Percentiles rank a stretch among this genome's conserved stretches.
Evolutionary conservation across 495 filamentous ascomycete genomes (phyloP).

Genomic region (Jackrogersella multiformis): DNA sequence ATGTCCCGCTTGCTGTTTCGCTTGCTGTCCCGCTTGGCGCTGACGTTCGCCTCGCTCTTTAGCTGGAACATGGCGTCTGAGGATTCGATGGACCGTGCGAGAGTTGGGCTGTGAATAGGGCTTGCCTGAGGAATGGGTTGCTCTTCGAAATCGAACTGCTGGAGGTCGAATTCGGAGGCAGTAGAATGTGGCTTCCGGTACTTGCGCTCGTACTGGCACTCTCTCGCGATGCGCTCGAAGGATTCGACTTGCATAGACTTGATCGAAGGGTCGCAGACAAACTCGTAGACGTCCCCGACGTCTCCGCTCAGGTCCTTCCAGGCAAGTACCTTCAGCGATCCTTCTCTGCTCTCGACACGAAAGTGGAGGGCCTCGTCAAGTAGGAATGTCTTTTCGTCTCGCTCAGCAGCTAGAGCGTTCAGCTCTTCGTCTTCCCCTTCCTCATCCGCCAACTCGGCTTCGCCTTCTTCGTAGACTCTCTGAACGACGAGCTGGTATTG

Average conservation of each 20-base stretch:
- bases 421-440: constrained; percentile 79
- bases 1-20: constrained; percentile 44
- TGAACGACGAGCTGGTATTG: constrained; percentile 98
- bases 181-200: constrained; percentile 79
- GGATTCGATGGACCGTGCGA: constrained; percentile 58
- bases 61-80: constrained; percentile 56
- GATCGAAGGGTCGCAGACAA: constrained; percentile 84
- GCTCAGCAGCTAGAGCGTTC: constrained; percentile 72
- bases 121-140: constrained; percentile 84
- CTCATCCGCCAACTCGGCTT: constrained; percentile 88
- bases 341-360: constrained; percentile 79
- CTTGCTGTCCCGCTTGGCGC: constrained; percentile 46
- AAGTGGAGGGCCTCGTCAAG: constrained; percentile 93
- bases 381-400: constrained; percentile 96
- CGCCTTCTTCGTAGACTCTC: constrained; percentile 95
- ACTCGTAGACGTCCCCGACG: constrained; percentile 92
- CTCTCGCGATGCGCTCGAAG: constrained; percentile 84
- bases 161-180: constrained; percentile 82
- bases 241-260: constrained; percentile 74
- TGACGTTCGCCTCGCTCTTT: constrained; percentile 49
- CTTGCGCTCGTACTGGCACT: constrained; percentile 98
- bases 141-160: constrained; percentile 83
- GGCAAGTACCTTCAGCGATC: constrained; percentile 82
- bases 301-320: constrained; percentile 97
- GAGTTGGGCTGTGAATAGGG: constrained; percentile 72